Conservation (phyloP, 169 alveolate genomes). For the Theileria orientalis region DNA sequence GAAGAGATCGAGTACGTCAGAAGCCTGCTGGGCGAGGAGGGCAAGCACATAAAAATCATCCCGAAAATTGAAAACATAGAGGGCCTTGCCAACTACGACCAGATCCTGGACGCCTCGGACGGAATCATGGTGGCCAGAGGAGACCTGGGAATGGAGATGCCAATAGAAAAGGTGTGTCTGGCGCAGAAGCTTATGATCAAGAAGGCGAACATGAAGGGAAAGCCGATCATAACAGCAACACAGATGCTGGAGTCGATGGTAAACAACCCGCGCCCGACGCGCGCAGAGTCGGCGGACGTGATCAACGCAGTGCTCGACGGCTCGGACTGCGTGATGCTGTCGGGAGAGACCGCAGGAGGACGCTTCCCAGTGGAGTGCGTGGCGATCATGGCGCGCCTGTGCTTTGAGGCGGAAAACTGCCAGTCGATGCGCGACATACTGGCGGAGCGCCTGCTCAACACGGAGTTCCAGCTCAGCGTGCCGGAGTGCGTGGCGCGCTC, state of each 20-base stretch:
- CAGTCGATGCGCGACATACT: slow-evolving; percentile 70
- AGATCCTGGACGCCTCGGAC: slow-evolving; percentile 91
- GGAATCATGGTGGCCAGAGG: slow-evolving; percentile 99
- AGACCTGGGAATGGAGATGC: slow-evolving; percentile 98
- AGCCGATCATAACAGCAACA: slow-evolving; percentile 98
- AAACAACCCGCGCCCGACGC: slow-evolving; percentile 95
- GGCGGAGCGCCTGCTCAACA: slow-evolving; percentile 66
- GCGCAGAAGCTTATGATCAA: slow-evolving; percentile 96
- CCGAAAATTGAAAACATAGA: slow-evolving; percentile 97
- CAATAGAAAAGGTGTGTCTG: slow-evolving; percentile 95
- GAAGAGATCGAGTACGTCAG: slow-evolving; percentile 76
- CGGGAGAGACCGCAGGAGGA: slow-evolving; percentile 88
- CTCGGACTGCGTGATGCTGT: slow-evolving; percentile 93
- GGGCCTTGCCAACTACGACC: slow-evolving; percentile 93
- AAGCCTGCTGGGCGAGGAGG: slow-evolving; percentile 78
- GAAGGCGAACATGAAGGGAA: slow-evolving; percentile 91
- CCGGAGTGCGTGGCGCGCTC: slow-evolving; percentile 88
- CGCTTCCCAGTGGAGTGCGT: slow-evolving; percentile 78
- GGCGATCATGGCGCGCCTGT: slow-evolving; percentile 79
- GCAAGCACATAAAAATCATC: slow-evolving; percentile 93
- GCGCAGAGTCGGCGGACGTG: slow-evolving; percentile 99
- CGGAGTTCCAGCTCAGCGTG: slow-evolving; percentile 74
- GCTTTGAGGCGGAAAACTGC: slow-evolving; percentile 85
- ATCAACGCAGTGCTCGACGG: slow-evolving; percentile 99
- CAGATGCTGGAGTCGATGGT: slow-evolving; percentile 98